phyloP scores from a whole-genome alignment of 164 flowering plant species.

The Liriodendron chinense region DNA sequence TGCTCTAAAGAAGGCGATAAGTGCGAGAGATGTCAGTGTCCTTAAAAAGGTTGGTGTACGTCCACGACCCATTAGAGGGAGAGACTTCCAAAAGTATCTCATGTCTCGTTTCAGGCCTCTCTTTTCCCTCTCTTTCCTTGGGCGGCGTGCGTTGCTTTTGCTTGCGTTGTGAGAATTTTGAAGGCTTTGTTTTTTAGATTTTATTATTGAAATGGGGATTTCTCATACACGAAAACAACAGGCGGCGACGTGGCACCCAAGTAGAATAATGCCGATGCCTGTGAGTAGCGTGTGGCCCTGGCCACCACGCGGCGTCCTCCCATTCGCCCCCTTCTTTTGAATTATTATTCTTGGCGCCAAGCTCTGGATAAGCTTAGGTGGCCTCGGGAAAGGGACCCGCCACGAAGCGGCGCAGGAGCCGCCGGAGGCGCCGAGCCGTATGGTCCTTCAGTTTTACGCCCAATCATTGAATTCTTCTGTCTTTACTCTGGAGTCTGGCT shows the following conservation, averaged over 20 bases:
- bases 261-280: not conserved
- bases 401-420: not conserved
- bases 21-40: not conserved
- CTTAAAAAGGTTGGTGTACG: not conserved
- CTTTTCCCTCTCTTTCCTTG: not conserved
- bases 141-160: not conserved
- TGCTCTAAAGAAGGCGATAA: no score
- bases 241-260: constrained; percentile 6
- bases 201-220: not conserved
- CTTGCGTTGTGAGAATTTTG: not conserved
- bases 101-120: not conserved
- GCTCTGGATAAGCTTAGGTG: constrained; percentile 4
- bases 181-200: not conserved
- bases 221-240: not conserved
- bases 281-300: not conserved
- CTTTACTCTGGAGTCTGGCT: not conserved
- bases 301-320: not conserved
- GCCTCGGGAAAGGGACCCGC: constrained; percentile 3
- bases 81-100: not conserved
- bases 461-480: not conserved
- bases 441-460: not conserved
- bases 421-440: constrained; percentile 8
- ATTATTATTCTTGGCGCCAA: constrained; percentile 3
- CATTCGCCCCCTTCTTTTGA: not conserved
- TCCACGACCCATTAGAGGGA: not conserved